Conservation (phyloP, 768 basidiomycete species). For the Lentinula boryana region DNA sequence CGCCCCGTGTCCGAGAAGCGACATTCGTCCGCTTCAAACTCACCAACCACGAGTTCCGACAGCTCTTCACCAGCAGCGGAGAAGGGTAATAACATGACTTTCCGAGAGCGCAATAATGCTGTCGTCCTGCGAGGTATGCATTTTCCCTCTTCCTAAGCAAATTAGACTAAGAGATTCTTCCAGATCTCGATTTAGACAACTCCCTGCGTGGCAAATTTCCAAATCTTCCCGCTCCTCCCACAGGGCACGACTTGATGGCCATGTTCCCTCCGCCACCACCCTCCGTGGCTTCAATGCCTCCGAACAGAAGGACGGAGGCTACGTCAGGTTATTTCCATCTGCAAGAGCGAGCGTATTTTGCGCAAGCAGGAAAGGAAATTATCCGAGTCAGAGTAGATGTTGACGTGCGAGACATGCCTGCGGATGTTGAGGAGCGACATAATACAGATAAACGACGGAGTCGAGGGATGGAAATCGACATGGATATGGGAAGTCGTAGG, state of each 20-base stretch:
- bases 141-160: background rate
- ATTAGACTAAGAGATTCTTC: too few species aligned
- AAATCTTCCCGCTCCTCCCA: constrained; percentile 71
- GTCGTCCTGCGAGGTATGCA: background rate
- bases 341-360: constrained; percentile 78
- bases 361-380: constrained; percentile 72
- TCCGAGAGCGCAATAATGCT: background rate
- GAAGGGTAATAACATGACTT: background rate
- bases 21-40: background rate
- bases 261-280: constrained; percentile 74
- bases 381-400: constrained; percentile 70
- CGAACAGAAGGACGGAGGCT: constrained; percentile 34
- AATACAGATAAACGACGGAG: background rate
- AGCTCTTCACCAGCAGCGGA: constrained; percentile 1
- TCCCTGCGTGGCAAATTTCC: background rate
- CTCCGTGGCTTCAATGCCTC: constrained; percentile 44
- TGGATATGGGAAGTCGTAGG: constrained; percentile 12
- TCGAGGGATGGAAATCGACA: constrained; percentile 19
- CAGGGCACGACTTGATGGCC: constrained; percentile 81
- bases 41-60: background rate
- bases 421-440: background rate
- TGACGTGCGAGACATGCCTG: constrained; percentile 32
- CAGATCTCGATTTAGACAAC: background rate
- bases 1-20: background rate
- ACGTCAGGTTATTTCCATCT: constrained; percentile 70